Base-by-base conservation (phyloP, 345 rosid genomes). In the Hibiscus trionum region DNA sequence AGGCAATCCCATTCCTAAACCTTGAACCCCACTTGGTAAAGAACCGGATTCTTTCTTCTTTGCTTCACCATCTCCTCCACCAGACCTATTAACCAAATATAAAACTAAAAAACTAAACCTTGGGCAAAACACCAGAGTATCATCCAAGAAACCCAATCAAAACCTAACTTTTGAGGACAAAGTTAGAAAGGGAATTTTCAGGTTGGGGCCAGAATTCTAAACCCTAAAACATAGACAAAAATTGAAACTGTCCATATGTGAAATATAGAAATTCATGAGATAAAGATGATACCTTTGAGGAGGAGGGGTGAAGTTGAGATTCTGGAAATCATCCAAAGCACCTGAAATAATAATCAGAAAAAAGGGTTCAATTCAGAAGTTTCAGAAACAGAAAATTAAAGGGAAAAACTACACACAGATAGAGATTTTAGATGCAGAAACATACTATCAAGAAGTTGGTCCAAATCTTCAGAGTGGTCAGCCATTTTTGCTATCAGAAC, bases 291-390 rank as follows among this genome's bases (percentile, higher is more conserved):
- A 86, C 95, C 84, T 87, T 78, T 71, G 92, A 78, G 88, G 64
- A 44, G 85, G 65, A 72, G 79, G 76, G 46, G 80, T 72, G 21
- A 96, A 88, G 74, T 91, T 93, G 82, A 96, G 94, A 81, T 67
- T 84, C 85, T 91, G 91, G 84, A 96, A 93, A 87, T 96, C 99
- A 79, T 89, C 96, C 90, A 96, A 85, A 77, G 95, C 99, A 75
- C 99, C 99, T 96, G 87, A 71, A 11, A 10, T 44, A 11, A 44
- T 11, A 44, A 44, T 44, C 14, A 44, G 47, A 44, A 62, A 69
- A 50, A 17, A 29, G 16, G 26, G 10, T 46, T 64, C 24, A 42
- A 46, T 71, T 62, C 21, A 33, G 63, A 55, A 35, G 73, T 47
- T 57, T 61, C 24, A 55, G 31, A 55, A 39, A 52, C 52, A 39